These are phyloP conservation scores for Isabelozyma pseudorhagii DNA, from an alignment of 805 yeast species.

Conservation along the genomic window DNA sequence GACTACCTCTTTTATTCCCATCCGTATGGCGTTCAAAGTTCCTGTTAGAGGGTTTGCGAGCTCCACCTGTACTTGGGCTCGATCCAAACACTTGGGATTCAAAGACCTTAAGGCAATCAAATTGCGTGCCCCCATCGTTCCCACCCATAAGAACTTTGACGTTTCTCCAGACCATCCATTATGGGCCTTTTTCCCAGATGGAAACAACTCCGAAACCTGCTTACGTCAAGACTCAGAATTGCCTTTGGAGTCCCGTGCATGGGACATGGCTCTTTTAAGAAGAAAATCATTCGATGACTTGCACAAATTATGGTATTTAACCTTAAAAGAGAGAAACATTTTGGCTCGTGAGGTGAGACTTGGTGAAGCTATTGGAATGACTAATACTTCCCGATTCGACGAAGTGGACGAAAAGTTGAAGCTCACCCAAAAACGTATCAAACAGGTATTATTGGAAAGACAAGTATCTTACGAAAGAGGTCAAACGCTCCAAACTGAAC, in stretches of 20 bases:
- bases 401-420: constrained; percentile 38
- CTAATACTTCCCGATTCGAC: constrained; percentile 32
- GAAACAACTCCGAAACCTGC: constrained; percentile 48
- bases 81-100: constrained; percentile 30
- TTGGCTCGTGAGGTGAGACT: constrained; percentile 73
- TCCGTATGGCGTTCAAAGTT: not conserved
- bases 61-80: constrained; percentile 29
- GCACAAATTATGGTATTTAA: constrained; percentile 86
- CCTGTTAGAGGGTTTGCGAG: constrained; percentile 28
- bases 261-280: constrained; percentile 87
- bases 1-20: not conserved
- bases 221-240: constrained; percentile 57
- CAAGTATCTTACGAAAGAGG: constrained; percentile 67
- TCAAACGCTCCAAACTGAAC: constrained; percentile 41
- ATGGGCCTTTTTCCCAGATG: constrained; percentile 79
- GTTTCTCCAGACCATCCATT: constrained; percentile 86
- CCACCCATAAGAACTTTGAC: constrained; percentile 68
- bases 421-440: constrained; percentile 52
- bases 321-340: constrained; percentile 78
- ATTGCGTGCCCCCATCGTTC: constrained; percentile 81
- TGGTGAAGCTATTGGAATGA: constrained; percentile 29
- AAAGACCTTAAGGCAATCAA: constrained; percentile 35
- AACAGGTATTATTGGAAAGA: constrained; percentile 85
- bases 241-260: constrained; percentile 59
- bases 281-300: constrained; percentile 89